phyloP scores from a whole-genome alignment of 2,329 filamentous ascomycete species.

The Diaporthe vaccinii region DNA sequence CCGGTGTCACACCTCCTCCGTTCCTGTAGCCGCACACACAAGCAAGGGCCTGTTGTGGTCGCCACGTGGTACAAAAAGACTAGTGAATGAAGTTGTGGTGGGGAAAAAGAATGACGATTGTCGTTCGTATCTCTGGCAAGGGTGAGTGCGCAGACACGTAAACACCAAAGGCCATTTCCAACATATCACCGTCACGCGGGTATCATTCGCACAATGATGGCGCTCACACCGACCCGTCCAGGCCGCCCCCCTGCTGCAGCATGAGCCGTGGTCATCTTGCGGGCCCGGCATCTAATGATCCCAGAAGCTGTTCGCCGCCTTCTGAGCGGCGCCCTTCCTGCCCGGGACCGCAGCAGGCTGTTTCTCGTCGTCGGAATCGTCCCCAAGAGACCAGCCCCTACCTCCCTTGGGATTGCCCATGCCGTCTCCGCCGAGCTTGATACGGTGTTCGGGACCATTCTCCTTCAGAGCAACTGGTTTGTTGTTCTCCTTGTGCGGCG shows the following conservation, averaged over 20 bases:
- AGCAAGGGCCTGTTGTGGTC: neutral
- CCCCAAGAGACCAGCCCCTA: conserved; percentile 71
- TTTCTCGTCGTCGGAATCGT: conserved; percentile 61
- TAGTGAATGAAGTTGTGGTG: neutral
- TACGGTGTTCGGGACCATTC: conserved; percentile 53
- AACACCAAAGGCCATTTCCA: conserved; percentile 52
- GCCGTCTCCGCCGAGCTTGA: conserved; percentile 70
- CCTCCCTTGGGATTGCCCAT: conserved; percentile 74
- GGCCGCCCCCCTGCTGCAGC: conserved; percentile 16
- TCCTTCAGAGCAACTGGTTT: conserved; percentile 49
- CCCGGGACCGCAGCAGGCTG: conserved; percentile 52
- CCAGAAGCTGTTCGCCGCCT: conserved; percentile 59
- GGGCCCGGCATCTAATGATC: conserved; percentile 55
- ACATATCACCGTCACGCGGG: conserved; percentile 42
- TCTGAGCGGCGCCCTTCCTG: conserved; percentile 55
- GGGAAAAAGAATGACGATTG: neutral
- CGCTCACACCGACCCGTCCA: conserved; percentile 11
- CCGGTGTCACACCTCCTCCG: neutral
- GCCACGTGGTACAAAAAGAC: neutral
- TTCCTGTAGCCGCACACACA: neutral
- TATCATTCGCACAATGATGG: neutral
- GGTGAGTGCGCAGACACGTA: conserved; percentile 42
- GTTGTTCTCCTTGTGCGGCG: conserved; percentile 63
- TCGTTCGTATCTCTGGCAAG: neutral
- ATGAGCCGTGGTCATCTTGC: conserved; percentile 10